Evolutionary conservation across 768 basidiomycete genomes (phyloP), one percentile per base, ranked within the genome.

Genomic region (Lactarius sp.): DNA sequence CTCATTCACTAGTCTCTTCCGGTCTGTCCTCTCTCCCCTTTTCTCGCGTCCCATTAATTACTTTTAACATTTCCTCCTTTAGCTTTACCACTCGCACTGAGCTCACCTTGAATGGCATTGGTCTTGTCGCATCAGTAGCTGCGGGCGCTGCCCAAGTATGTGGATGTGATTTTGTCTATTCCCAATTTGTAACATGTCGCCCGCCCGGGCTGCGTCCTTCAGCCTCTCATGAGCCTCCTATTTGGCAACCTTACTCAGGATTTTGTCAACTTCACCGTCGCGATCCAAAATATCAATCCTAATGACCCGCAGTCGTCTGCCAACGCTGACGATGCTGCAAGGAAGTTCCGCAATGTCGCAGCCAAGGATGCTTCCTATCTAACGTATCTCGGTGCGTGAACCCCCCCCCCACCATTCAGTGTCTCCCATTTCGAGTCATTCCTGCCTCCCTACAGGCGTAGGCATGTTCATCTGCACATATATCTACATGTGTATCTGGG

Each of bases 401-500:
- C 9, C 1, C 31, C 27, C 22, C 22, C 22, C 27, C 46, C 20
- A 5, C 46, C 34, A 4, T 20, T 7, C 22, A 13, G 9, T 27
- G 22, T 31, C 20, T 1, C 22, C 12, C 12, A 14, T 49, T 39
- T 20, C n/a, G 1, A 27, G 27, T 27, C 27, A 55, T 31, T 36
- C 20, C 20, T 16, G 55, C 12, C 39, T 39, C 16, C n/a, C 7
- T 36, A 6, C n/a, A 89, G 93, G 91, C 67, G 60, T 88, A 55
- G 94, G 80, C 18, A 86, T 91, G 79, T 86, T 92, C 60, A 66
- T 83, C 37, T 83, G 82, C 71, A 94, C 91, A 0, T 92, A 81
- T 73, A 66, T 75, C 1, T 93, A 88, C 76, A 94, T 87, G 86
- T 62, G 31, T 67, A 71, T 80, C n/a, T 91, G 86, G 85, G 81